These are phyloP conservation scores for Auriscalpium orientale DNA, from an alignment of 768 basidiomycete genomes.

Conservation along the genomic window DNA sequence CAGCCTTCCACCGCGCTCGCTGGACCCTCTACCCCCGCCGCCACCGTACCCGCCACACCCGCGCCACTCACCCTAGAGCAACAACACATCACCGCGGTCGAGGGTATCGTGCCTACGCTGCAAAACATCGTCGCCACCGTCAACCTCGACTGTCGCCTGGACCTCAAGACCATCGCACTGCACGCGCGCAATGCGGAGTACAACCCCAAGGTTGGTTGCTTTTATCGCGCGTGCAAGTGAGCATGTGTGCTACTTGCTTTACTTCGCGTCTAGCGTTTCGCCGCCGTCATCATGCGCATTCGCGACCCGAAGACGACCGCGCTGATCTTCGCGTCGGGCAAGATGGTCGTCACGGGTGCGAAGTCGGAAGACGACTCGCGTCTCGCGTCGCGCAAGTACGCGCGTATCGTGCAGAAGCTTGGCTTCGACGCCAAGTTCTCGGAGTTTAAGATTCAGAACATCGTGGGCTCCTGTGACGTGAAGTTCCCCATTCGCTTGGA, in stretches of 20 bases:
- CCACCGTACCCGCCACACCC: slow-evolving; percentile 55
- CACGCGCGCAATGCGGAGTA: slow-evolving; percentile 99
- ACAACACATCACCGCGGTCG: slow-evolving; percentile 92
- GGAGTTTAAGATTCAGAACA: slow-evolving; percentile 99
- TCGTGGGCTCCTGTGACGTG: slow-evolving; percentile 96
- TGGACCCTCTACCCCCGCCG: slow-evolving; percentile 48
- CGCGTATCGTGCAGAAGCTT: slow-evolving; percentile 97
- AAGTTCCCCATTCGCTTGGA: slow-evolving; percentile 98
- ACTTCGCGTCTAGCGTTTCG: slow-evolving; percentile 84
- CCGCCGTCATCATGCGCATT: slow-evolving; percentile 99
- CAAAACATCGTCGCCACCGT: slow-evolving; percentile 99
- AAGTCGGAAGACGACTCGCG: slow-evolving; percentile 98
- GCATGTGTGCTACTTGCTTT: slow-evolving; percentile 46
- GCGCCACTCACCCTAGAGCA: slow-evolving; percentile 78
- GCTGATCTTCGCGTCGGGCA: slow-evolving; percentile 97
- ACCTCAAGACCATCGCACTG: slow-evolving; percentile 96
- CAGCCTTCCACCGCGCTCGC: slow-evolving; percentile 36
- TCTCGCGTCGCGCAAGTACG: slow-evolving; percentile 95
- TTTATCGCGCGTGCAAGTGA: slow-evolving; percentile 38
- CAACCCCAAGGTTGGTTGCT: slow-evolving; percentile 93
- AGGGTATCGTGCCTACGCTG: slow-evolving; percentile 97
- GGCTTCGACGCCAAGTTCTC: slow-evolving; percentile 99
- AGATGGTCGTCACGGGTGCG: slow-evolving; percentile 99
- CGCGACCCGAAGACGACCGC: slow-evolving; percentile 99
- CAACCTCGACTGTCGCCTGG: slow-evolving; percentile 92